Percentiles rank a stretch among this genome's conserved stretches.
These are phyloP conservation scores for Senna siamea DNA, from an alignment of 306 rosid species.

Conservation along the genomic window DNA sequence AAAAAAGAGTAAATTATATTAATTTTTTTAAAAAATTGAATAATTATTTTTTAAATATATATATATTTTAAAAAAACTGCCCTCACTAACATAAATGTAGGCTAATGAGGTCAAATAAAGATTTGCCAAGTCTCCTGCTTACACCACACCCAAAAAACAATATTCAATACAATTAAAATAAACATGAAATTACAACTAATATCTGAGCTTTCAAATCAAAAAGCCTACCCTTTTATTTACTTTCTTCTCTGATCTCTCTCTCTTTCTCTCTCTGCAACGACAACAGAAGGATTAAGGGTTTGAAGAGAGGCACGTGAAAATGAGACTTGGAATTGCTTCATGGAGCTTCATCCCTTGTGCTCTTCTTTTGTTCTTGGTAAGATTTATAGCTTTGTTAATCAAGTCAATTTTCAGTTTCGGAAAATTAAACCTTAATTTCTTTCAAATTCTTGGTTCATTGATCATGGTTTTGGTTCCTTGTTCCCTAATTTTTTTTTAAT, in stretches of 20 bases:
- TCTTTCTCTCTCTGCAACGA: neutral
- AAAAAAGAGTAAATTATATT: too few relatives aligned
- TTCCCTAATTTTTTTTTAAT: neutral
- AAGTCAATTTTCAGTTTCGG: neutral
- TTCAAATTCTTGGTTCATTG: neutral
- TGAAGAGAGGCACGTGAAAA: slow-evolving; percentile 42
- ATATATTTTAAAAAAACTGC: too few relatives aligned
- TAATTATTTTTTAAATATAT: too few relatives aligned
- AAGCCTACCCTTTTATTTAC: neutral
- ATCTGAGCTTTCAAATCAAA: neutral
- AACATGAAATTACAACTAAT: neutral
- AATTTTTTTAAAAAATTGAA: too few relatives aligned
- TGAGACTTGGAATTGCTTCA: slow-evolving; percentile 38
- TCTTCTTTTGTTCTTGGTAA: slow-evolving; percentile 47
- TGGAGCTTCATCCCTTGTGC: slow-evolving; percentile 46
- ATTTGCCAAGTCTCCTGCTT: too few relatives aligned
- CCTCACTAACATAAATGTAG: neutral
- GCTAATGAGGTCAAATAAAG: too few relatives aligned
- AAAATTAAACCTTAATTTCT: neutral
- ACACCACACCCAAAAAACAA: neutral
- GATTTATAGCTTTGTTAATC: slow-evolving; percentile 11
- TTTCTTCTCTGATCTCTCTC: neutral
- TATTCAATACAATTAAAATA: slow-evolving; percentile 8
- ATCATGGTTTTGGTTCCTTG: slow-evolving; percentile 9
- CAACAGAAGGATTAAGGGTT: neutral